These are phyloP conservation scores for Stereocaulon alpinum DNA, from an alignment of 495 filamentous ascomycete species.

Conservation along the genomic window DNA sequence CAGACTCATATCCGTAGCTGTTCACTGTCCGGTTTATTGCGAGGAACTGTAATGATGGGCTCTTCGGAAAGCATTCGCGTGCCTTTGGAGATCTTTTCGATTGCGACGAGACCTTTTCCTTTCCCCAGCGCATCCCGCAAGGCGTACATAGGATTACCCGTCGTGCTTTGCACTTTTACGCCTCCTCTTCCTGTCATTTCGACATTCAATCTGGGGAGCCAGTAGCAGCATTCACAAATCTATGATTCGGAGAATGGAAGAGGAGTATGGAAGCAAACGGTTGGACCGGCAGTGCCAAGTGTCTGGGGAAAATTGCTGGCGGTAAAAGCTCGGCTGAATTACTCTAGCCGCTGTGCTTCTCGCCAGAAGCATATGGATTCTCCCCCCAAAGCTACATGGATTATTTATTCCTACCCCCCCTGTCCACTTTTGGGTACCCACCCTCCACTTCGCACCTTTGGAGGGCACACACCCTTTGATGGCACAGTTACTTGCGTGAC, in stretches of 20 bases:
- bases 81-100: neutral
- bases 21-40: conserved; percentile 22
- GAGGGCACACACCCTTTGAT: too few relatives aligned
- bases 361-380: too few relatives aligned
- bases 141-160: neutral
- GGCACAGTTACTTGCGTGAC: too few relatives aligned
- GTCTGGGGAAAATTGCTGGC: too few relatives aligned
- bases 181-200: neutral
- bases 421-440: too few relatives aligned
- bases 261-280: neutral
- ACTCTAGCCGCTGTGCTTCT: too few relatives aligned
- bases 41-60: neutral
- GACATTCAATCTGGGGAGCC: neutral
- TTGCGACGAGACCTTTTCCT: conserved; percentile 30
- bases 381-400: too few relatives aligned
- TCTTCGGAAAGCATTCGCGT: neutral
- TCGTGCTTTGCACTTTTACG: neutral
- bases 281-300: too few relatives aligned
- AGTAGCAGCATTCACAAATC: neutral
- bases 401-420: too few relatives aligned
- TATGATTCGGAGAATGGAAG: neutral
- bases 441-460: too few relatives aligned
- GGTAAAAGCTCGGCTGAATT: too few relatives aligned
- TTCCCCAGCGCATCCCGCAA: conserved; percentile 24
- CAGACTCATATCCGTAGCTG: conserved; percentile 25